Evolutionary conservation across 352 stramenopile genomes (phyloP), one percentile per base, ranked within the genome.

Genomic region (Phytopythium oedochilum): DNA sequence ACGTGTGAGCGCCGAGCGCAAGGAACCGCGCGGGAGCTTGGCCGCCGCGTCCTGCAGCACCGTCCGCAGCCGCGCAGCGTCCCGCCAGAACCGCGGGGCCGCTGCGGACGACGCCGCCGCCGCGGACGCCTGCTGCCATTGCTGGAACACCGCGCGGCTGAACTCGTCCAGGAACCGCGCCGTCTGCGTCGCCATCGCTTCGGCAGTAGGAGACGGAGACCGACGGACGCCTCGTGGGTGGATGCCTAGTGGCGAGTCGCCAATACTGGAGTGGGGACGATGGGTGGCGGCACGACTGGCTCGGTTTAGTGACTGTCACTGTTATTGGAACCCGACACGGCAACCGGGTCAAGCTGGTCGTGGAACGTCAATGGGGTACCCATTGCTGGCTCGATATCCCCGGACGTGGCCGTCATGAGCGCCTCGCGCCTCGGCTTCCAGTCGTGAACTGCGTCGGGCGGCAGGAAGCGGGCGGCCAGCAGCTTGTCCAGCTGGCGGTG

Each of bases 161-260:
- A 89, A 89, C 50, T 83, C 71, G 54, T 58, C 68, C 48, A 89
- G 57, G 68, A 89, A 89, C 49, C 71, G 70, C 63, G 58, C 68
- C 39, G 65, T 56, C 72, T 78, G 80, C 57, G 54, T 35, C 60
- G 76, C 70, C 68, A 78, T 79, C 5, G 43, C 18, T n/a, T n/a
- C n/a, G n/a, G n/a, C n/a, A n/a, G n/a, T n/a, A n/a, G n/a, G n/a
- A n/a, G n/a, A n/a, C n/a, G n/a, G n/a, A n/a, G n/a, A n/a, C n/a
- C n/a, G n/a, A n/a, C n/a, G n/a, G n/a, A n/a, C n/a, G n/a, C n/a
- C n/a, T n/a, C n/a, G n/a, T n/a, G n/a, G n/a, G n/a, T n/a, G n/a
- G n/a, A n/a, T n/a, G n/a, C n/a, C n/a, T n/a, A n/a, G n/a, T n/a
- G n/a, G n/a, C n/a, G n/a, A n/a, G n/a, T n/a, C n/a, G n/a, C n/a